Percentiles rank a stretch among this genome's conserved stretches.
Evolutionary conservation across 805 yeast genomes (phyloP).

Genomic region (Ogataea pignaliae): DNA sequence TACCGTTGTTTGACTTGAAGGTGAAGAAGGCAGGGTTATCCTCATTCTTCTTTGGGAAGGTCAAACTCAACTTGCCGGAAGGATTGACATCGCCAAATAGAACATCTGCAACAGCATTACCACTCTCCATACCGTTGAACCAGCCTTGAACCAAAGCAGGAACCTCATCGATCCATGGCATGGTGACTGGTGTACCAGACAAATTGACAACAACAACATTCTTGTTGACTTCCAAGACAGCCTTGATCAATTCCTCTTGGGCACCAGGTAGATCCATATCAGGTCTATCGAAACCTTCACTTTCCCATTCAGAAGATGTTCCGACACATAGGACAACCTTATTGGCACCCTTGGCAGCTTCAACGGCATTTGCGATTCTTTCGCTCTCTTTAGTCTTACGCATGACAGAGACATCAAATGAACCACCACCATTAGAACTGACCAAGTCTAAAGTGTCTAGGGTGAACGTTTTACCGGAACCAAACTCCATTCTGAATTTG

Average conservation of each 20-base stretch:
- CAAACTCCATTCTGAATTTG: conserved; percentile 37
- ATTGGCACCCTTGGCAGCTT: conserved; percentile 51
- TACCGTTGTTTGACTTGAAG: conserved; percentile 40
- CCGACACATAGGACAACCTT: conserved; percentile 52
- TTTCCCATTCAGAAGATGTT: conserved; percentile 51
- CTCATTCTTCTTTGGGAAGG: conserved; percentile 47
- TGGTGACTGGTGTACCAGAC: conserved; percentile 57
- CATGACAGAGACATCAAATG: conserved; percentile 11
- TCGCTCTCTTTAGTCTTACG: conserved; percentile 24
- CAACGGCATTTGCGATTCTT: conserved; percentile 32
- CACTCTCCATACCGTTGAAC: conserved; percentile 55
- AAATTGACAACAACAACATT: conserved; percentile 52
- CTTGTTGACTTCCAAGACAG: conserved; percentile 42
- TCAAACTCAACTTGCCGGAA: conserved; percentile 51
- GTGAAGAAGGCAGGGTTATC: conserved; percentile 54
- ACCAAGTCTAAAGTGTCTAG: too few species aligned
- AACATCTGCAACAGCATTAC: conserved; percentile 57
- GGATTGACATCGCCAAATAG: conserved; percentile 59
- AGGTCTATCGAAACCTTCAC: conserved; percentile 55
- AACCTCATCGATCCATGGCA: conserved; percentile 47
- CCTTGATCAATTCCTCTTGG: conserved; percentile 41
- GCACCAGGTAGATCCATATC: conserved; percentile 47
- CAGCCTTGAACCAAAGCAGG: conserved; percentile 48
- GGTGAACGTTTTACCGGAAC: conserved; percentile 9
- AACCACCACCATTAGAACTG: conserved; percentile 34